phyloP scores from a whole-genome alignment of 108 stramenopile genomes.

The Skeletonema marinoi region DNA sequence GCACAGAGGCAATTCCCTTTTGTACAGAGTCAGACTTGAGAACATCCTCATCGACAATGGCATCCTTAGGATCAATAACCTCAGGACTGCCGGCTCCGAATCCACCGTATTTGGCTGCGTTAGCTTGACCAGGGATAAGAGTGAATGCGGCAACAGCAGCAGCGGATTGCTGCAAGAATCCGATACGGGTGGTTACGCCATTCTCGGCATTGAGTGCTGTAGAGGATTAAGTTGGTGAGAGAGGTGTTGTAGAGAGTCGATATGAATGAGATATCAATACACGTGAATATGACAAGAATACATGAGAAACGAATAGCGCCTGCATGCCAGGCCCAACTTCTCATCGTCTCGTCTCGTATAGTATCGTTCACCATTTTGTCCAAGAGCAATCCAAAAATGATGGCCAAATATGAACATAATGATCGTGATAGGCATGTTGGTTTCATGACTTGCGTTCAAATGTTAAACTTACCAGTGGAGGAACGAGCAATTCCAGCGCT shows the following conservation, averaged over 20 bases:
- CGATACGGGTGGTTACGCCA: conserved; percentile 41
- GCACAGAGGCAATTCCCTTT: conserved; percentile 57
- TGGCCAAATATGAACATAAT: not conserved
- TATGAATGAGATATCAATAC: not conserved
- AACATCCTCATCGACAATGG: conserved; percentile 74
- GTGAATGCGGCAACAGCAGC: conserved; percentile 34
- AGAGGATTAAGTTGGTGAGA: not conserved
- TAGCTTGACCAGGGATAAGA: conserved; percentile 61
- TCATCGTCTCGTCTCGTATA: not conserved
- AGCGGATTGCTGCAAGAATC: conserved; percentile 65
- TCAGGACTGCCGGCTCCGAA: conserved; percentile 76
- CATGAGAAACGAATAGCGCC: not conserved
- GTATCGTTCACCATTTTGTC: not conserved
- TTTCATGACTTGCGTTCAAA: no score
- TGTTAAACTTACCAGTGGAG: conserved; percentile 19
- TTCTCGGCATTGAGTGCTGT: conserved; percentile 45
- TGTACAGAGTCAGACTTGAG: conserved; percentile 72
- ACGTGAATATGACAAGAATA: not conserved
- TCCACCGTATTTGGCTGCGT: conserved; percentile 81
- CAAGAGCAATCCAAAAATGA: not conserved
- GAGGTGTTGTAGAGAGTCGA: not conserved
- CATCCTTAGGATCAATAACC: conserved; percentile 77
- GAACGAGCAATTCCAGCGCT: conserved; percentile 7
- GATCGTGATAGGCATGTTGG: not conserved
- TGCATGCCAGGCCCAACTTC: not conserved